Evolutionary conservation across 352 stramenopile genomes (phyloP), one percentile per base, ranked within the genome.

Genomic region (Thalassiosira ordinaria): DNA sequence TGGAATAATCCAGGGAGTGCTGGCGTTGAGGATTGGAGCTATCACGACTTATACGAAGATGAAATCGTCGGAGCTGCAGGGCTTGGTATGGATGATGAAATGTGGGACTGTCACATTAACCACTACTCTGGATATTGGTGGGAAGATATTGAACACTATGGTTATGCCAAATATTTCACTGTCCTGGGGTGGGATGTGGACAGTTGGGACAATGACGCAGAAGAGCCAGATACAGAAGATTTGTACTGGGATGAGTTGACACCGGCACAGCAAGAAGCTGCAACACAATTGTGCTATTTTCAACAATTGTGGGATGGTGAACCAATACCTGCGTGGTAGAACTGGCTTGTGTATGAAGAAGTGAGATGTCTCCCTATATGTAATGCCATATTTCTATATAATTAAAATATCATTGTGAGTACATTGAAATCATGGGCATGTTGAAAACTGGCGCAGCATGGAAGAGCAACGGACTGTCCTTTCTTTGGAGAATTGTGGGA

Each of bases 61-160:
- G 65, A 71, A 68, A 27, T 26, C 3, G 16, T 29, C 35, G 64
- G 37, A 16, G 20, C 55, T n/a, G 3, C 22, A 16, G 16, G 2
- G 16, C 57, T 87, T 27, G 67, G 74, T 51, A 71, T 87, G 16
- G 65, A 51, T 52, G 51, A 22, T 11, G 61, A 74, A 0, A 68
- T 73, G 20, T 87, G 79, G 79, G 79, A 87, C 53, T 86, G 78
- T 47, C 62, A 78, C 20, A 67, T 80, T 2, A 86, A 83, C 56
- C 78, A 81, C 63, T 86, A 83, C 53, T 41, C 22, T 16, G 73
- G 74, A 35, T 86, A 80, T 65, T 74, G 37, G 46, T 87, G 79
- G 79, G 52, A 47, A 26, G 62, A 78, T 53, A 9, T 84, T 24
- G 60, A 76, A 65, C 20, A 27, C 1, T 20, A 60, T 11, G 68